These are phyloP conservation scores for Scheffersomyces quercinus DNA, from an alignment of 1,139 yeast species.

Conservation along the genomic window DNA sequence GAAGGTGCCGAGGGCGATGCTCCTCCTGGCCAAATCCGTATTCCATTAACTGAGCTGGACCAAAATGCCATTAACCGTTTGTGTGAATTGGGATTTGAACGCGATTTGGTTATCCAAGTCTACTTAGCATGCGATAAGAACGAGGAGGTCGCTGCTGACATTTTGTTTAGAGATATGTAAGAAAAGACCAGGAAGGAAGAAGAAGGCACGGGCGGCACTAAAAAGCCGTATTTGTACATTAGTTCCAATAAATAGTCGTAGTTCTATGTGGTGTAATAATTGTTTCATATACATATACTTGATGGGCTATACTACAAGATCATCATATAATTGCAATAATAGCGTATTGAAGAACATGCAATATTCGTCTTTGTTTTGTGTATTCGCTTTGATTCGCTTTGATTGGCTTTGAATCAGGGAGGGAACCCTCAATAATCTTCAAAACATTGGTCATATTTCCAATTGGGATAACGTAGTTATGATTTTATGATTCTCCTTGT, in stretches of 20 bases:
- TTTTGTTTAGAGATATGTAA: conserved; percentile 62
- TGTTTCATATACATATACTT: too few relatives aligned
- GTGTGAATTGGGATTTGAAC: conserved; percentile 90
- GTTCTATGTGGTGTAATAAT: too few relatives aligned
- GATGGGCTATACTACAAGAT: not conserved
- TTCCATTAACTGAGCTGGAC: conserved; percentile 78
- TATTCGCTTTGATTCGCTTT: too few relatives aligned
- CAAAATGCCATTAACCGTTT: conserved; percentile 83
- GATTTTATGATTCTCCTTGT: conserved; percentile 9
- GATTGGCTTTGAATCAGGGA: too few relatives aligned
- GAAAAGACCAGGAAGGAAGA: conserved; percentile 1
- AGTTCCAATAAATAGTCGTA: not conserved
- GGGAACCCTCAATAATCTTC: too few relatives aligned
- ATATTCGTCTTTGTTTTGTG: too few relatives aligned
- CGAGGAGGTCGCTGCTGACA: conserved; percentile 95
- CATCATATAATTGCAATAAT: conserved; percentile 4
- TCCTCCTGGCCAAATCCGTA: conserved; percentile 42
- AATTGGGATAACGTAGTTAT: conserved; percentile 4
- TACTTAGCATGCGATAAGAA: conserved; percentile 98
- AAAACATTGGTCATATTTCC: not conserved
- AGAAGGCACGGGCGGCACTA: not conserved
- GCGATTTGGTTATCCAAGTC: conserved; percentile 85
- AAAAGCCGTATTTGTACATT: not conserved
- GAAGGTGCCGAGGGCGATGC: conserved; percentile 34
- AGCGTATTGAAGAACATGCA: too few relatives aligned